Evolutionary conservation across 345 rosid genomes (phyloP).

Genomic region (Aethionema arabicum): DNA sequence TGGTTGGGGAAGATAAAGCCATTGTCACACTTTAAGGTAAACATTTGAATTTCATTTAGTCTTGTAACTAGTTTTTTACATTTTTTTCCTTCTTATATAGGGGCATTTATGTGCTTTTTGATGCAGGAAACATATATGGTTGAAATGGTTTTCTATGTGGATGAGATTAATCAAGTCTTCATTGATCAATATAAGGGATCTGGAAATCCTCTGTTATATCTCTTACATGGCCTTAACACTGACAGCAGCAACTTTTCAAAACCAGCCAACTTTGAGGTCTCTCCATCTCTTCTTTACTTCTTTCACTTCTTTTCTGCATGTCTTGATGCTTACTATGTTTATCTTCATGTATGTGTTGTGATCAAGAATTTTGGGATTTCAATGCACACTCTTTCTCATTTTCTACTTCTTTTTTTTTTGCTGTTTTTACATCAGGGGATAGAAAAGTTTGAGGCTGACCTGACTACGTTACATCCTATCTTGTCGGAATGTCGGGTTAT

Average conservation of each 20-base stretch:
- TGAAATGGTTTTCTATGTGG: constrained; percentile 57
- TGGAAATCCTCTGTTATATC: constrained; percentile 66
- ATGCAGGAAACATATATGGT: constrained; percentile 80
- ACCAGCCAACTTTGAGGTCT: constrained; percentile 85
- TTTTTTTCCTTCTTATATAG: neutral
- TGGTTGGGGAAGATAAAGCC: constrained; percentile 92
- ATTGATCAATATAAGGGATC: constrained; percentile 49
- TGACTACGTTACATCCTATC: constrained; percentile 77
- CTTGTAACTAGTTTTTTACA: neutral
- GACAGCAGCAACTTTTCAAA: constrained; percentile 80
- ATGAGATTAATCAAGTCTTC: constrained; percentile 64
- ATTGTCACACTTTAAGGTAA: constrained; percentile 59
- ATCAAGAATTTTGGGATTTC: constrained; percentile 2
- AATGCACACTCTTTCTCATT: constrained; percentile 15
- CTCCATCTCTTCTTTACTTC: constrained; percentile 22
- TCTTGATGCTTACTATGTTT: constrained; percentile 20
- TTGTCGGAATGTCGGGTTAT: constrained; percentile 90
- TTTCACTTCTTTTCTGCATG: constrained; percentile 12
- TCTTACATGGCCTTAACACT: constrained; percentile 82
- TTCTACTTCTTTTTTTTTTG: neutral
- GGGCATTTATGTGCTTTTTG: constrained; percentile 20
- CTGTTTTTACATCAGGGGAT: constrained; percentile 58
- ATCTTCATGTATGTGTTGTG: constrained; percentile 12
- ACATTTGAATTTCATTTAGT: neutral
- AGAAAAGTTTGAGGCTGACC: constrained; percentile 62